A percentile compares a stretch with the other conserved stretches of the same genome.
Conservation (phyloP, 495 filamentous ascomycete species). For the Penicillium salamii region DNA sequence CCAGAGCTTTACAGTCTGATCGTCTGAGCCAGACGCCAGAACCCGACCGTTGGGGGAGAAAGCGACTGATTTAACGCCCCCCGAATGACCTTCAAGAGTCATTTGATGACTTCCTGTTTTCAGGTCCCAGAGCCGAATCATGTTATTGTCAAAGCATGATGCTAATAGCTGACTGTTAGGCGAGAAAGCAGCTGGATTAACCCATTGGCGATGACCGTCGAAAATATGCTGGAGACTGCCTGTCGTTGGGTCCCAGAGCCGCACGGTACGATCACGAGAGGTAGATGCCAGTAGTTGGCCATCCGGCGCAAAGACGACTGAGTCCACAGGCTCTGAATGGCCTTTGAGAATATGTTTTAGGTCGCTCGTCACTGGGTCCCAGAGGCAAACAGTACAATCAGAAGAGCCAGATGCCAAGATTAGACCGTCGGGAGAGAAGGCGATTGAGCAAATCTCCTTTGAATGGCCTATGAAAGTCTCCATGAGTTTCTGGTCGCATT, state of each 20-base stretch:
- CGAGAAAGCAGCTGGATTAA: background rate
- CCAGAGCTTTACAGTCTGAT: constrained; percentile 26
- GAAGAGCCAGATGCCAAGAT: background rate
- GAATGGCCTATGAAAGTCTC: no score
- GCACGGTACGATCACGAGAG: no score
- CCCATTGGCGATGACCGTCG: background rate
- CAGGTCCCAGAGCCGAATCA: background rate
- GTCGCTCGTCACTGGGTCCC: background rate
- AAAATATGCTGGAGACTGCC: background rate
- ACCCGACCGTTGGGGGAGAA: constrained; percentile 19
- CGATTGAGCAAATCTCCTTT: background rate
- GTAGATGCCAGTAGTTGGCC: no score
- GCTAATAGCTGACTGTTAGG: background rate
- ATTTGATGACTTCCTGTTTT: background rate
- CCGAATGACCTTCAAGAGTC: constrained; percentile 18
- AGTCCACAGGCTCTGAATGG: background rate
- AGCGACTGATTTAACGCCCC: constrained; percentile 4
- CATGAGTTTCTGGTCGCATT: no score
- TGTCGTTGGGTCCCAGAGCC: no score
- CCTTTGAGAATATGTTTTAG: background rate
- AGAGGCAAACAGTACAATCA: background rate
- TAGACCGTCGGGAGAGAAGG: background rate
- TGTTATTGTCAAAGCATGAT: background rate
- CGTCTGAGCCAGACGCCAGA: constrained; percentile 9
- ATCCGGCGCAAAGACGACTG: background rate